These are phyloP conservation scores for Botryococcus braunii DNA, from an alignment of 163 green algal genomes.

Conservation along the genomic window DNA sequence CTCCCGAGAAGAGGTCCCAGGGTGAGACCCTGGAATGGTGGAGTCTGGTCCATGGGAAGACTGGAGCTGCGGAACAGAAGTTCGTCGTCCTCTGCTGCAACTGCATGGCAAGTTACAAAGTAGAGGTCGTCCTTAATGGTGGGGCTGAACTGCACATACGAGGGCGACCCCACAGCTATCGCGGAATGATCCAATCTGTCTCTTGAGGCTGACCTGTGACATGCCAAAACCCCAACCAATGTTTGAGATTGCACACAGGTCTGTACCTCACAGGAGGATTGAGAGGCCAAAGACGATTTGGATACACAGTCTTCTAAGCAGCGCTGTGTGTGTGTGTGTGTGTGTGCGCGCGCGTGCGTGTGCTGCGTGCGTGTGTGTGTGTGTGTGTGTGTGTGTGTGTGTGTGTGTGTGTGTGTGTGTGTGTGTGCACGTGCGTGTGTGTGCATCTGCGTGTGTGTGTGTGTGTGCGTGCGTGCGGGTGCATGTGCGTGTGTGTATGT, in stretches of 20 bases:
- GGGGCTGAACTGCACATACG: neutral
- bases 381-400: conserved; percentile 4
- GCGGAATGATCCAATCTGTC: neutral
- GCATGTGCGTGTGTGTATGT: no score
- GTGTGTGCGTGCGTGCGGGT: no score
- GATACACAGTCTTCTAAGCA: no score
- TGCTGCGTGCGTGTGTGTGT: no score
- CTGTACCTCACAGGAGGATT: no score
- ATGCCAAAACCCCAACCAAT: no score
- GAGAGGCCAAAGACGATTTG: no score
- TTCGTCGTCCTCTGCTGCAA: conserved; percentile 3
- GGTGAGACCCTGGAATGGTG: conserved; percentile 42
- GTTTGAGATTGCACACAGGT: no score
- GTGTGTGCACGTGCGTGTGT: no score
- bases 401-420: neutral
- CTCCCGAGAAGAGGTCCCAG: conserved; percentile 52
- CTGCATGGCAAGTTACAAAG: neutral
- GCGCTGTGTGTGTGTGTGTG: no score
- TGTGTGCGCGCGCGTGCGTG: no score
- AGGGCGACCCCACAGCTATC: neutral
- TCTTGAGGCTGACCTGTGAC: neutral
- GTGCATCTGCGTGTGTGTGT: no score
- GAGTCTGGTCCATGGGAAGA: neutral
- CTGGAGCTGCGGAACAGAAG: neutral
- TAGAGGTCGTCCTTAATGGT: neutral